Evolutionary conservation across 73 alveolate species (phyloP).

Genomic region (Uronychia setigera): DNA sequence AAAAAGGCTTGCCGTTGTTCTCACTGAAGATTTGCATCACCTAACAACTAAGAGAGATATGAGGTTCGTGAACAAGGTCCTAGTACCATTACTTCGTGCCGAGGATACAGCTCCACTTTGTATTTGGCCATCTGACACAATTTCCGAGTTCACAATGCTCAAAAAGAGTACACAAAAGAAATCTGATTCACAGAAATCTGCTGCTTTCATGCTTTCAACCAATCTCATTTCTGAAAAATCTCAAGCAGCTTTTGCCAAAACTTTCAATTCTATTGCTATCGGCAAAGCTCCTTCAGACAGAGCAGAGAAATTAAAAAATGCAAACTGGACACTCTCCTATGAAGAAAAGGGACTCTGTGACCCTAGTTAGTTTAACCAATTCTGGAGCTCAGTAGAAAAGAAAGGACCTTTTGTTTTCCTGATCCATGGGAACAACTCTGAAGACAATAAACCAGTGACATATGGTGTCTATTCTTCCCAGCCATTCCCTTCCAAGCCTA

Average conservation of each 20-base stretch:
- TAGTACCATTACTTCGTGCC: constrained; percentile 38
- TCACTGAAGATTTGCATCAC: constrained; percentile 36
- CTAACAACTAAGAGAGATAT: constrained; percentile 39
- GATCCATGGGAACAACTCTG: background rate
- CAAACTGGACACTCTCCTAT: background rate
- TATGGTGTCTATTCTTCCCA: background rate
- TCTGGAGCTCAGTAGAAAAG: background rate
- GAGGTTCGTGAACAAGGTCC: constrained; percentile 47
- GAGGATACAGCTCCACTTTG: constrained; percentile 58
- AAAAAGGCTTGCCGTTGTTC: constrained; percentile 19
- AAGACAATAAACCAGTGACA: background rate
- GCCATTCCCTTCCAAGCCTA: constrained; percentile 39
- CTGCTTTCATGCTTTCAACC: background rate
- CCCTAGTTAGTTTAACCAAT: background rate
- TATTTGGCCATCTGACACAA: constrained; percentile 46
- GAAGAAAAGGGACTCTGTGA: background rate
- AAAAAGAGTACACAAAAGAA: background rate
- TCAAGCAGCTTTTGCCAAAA: background rate
- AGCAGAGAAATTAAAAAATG: background rate
- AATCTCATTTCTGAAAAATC: background rate
- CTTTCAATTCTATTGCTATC: background rate
- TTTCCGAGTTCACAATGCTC: background rate
- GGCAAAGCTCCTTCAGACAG: background rate
- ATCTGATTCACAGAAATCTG: background rate
- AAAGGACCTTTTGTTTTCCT: constrained; percentile 2